These are phyloP conservation scores for Prunus yedoensis DNA, from an alignment of 331 rosid genomes.

Conservation along the genomic window DNA sequence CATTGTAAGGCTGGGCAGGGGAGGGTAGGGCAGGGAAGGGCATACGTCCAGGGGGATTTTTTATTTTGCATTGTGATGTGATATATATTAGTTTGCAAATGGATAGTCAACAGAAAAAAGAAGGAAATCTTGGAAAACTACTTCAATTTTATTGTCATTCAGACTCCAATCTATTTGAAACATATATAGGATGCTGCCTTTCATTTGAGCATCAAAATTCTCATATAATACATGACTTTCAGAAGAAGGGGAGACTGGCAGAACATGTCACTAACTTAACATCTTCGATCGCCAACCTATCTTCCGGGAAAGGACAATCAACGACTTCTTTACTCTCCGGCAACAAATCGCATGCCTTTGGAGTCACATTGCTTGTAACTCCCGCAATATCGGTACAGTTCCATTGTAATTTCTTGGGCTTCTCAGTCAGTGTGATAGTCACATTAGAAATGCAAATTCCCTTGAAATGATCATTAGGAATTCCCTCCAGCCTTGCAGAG, in stretches of 20 bases:
- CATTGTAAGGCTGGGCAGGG: too few relatives aligned
- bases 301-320: constrained; percentile 51
- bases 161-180: neutral
- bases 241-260: neutral
- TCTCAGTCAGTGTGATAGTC: constrained; percentile 8
- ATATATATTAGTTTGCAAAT: neutral
- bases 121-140: neutral
- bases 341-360: constrained; percentile 51
- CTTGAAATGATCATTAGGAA: constrained; percentile 44
- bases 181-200: neutral
- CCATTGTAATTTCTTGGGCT: constrained; percentile 53
- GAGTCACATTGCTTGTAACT: constrained; percentile 50
- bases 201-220: neutral
- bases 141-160: neutral
- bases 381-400: constrained; percentile 63
- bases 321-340: constrained; percentile 27
- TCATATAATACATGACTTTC: neutral
- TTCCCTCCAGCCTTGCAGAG: constrained; percentile 54
- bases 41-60: neutral
- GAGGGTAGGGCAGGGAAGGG: too few relatives aligned
- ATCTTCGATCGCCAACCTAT: constrained; percentile 54
- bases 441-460: constrained; percentile 63
- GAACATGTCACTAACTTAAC: constrained; percentile 48
- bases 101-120: neutral
- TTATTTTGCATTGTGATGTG: neutral